Conservation (phyloP, 306 rosid species). For the Sindora glabra region DNA sequence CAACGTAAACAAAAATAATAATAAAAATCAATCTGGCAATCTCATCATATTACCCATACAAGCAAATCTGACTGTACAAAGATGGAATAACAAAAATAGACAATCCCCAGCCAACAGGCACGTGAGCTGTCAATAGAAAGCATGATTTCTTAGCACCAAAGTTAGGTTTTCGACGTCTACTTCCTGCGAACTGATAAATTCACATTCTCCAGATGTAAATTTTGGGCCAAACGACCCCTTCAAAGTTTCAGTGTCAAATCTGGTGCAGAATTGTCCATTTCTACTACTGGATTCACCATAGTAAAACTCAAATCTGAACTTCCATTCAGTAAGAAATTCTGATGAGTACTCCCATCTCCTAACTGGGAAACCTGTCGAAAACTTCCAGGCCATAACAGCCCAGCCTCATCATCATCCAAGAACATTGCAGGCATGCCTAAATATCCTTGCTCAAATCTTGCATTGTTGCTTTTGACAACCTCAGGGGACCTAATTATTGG, state of each 20-base stretch:
- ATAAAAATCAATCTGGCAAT: slow-evolving; percentile 22
- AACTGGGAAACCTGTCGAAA: slow-evolving; percentile 45
- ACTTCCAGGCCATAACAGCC: slow-evolving; percentile 83
- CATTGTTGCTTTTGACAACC: slow-evolving; percentile 29
- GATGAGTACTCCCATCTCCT: slow-evolving; percentile 31
- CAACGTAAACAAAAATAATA: slow-evolving; percentile 12
- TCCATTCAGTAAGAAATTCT: slow-evolving; percentile 39
- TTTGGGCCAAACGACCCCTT: slow-evolving; percentile 16
- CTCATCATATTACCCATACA: slow-evolving; percentile 27
- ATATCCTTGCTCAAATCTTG: slow-evolving; percentile 50
- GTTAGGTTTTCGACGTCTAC: too few species aligned
- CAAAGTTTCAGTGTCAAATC: slow-evolving; percentile 83
- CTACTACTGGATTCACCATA: slow-evolving; percentile 39
- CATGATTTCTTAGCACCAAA: too few species aligned
- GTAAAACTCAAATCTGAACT: slow-evolving; percentile 40
- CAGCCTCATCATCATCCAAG: slow-evolving; percentile 62
- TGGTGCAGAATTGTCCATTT: slow-evolving; percentile 44
- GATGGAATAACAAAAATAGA: slow-evolving; percentile 24
- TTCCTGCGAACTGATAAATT: too few species aligned
- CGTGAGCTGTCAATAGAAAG: too few species aligned
- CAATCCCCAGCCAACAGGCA: slow-evolving; percentile 23
- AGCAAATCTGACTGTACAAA: slow-evolving; percentile 48
- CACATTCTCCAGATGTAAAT: too few species aligned
- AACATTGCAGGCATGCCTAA: slow-evolving; percentile 59
- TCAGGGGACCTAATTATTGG: slow-evolving; percentile 47